phyloP scores from a whole-genome alignment of 2,329 filamentous ascomycete genomes.

The Diaporthe citriasiana region DNA sequence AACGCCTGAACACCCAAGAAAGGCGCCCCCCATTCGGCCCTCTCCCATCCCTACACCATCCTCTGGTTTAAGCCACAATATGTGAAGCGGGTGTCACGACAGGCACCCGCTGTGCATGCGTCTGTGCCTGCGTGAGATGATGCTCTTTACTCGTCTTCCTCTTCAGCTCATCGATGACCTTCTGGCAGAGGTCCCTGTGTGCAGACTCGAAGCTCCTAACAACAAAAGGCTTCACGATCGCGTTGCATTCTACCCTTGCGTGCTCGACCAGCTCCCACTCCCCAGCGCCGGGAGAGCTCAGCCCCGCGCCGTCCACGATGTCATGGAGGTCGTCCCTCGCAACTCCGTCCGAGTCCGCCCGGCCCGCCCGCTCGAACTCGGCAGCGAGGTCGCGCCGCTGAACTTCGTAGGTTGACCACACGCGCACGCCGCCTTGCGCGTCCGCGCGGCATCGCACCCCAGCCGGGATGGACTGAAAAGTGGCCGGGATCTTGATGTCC shows the following conservation, averaged over 20 bases:
- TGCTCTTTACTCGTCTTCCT: constrained; percentile 37
- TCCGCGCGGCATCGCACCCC: constrained; percentile 60
- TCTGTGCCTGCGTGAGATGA: constrained; percentile 33
- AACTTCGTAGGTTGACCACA: constrained; percentile 57
- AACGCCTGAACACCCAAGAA: constrained; percentile 7
- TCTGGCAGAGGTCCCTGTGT: constrained; percentile 52
- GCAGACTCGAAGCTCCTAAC: constrained; percentile 49
- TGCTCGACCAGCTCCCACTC: constrained; percentile 54
- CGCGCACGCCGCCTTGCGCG: constrained; percentile 58
- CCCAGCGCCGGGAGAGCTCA: constrained; percentile 37
- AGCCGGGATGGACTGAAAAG: constrained; percentile 58
- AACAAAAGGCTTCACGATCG: constrained; percentile 53
- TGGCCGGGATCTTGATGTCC: constrained; percentile 57
- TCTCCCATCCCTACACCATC: not conserved
- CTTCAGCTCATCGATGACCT: constrained; percentile 48
- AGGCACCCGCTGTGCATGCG: not conserved
- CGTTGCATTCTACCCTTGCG: constrained; percentile 51
- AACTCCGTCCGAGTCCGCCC: constrained; percentile 42
- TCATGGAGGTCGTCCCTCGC: not conserved
- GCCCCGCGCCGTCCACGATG: constrained; percentile 20
- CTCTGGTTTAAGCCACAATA: not conserved
- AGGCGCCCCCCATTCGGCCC: not conserved
- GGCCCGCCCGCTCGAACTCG: constrained; percentile 39
- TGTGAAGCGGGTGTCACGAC: not conserved
- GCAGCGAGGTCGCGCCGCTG: constrained; percentile 41